Evolutionary conservation across 768 basidiomycete genomes (phyloP).

Genomic region (Crepidotus variabilis): DNA sequence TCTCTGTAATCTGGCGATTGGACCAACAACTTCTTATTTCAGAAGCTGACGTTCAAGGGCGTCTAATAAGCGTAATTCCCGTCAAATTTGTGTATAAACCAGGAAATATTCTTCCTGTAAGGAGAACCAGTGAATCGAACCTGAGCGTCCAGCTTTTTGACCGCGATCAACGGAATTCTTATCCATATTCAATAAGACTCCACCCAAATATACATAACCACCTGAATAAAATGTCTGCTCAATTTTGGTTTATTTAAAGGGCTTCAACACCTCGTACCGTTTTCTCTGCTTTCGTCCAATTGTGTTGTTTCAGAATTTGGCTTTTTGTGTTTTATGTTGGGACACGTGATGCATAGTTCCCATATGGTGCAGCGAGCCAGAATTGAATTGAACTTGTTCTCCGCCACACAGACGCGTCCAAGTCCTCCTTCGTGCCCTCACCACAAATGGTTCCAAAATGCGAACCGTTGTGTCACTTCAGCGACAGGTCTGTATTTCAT

Average conservation of each 20-base stretch:
- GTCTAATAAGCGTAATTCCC: neutral
- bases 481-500: slow-evolving; percentile 55
- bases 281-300: neutral
- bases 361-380: neutral
- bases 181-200: neutral
- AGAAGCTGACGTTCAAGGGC: neutral
- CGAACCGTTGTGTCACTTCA: slow-evolving; percentile 77
- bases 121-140: neutral
- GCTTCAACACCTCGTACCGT: too few relatives aligned
- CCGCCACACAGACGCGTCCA: slow-evolving; percentile 19
- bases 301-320: neutral
- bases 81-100: neutral
- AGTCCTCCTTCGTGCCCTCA: slow-evolving; percentile 1
- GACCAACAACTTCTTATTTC: neutral
- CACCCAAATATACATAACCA: too few relatives aligned
- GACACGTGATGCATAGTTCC: slow-evolving; percentile 2
- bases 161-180: neutral
- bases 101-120: neutral
- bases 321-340: neutral
- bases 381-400: slow-evolving; percentile 7
- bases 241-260: too few relatives aligned
- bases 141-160: neutral
- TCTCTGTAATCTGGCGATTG: neutral
- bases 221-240: too few relatives aligned
- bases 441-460: slow-evolving; percentile 46